Base-by-base conservation (phyloP, 2,329 filamentous ascomycete genomes). In the Colletotrichum musae region DNA sequence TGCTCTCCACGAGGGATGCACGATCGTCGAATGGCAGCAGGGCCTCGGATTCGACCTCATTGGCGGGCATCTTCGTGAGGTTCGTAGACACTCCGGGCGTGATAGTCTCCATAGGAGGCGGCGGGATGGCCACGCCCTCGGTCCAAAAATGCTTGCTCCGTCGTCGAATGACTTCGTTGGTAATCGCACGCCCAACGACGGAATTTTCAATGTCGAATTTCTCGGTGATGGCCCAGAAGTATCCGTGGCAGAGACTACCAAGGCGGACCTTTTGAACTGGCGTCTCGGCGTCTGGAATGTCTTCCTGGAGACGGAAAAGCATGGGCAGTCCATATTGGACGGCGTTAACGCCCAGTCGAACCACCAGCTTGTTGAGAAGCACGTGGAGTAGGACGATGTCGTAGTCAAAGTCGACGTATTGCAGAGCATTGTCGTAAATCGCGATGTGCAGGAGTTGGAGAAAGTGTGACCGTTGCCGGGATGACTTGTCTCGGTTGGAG, bases 241-340 rank as follows among this genome's bases (percentile, higher is more conserved):
- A 98, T 9, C 94, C 95, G 76, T 97, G 93, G 58, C 95, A 93
- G 65, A 98, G 83, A 76, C 93, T 94, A 36, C 93, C 94, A 51
- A 97, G 85, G 51, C 93, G 92, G 47, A 97, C 88, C 77, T 95
- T 96, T 36, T 91, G 88, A 50, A 89, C 79, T 0, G 92, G 89
- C 26, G 87, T 87, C 54, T 91, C 89, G 3, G 91, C 84, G 7
- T 88, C 87, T 64, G 89, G 86, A 39, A 96, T 92, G 71, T 96
- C 94, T 75, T 97, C 94, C 78, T 98, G 95, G 1, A 98, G 86
- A 53, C 92, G 89, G 78, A 97, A 90, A 12, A 97, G 87, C 94
- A 98, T 97, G 2, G 95, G 94, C 45, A 98, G 80, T 0, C 94
- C 94, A 74, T 89, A 92, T 67, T 92, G 88, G 5, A 88, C 88